Conservation (phyloP, 1,284 basidiomycete genomes). For the Cutaneotrichosporon dermatis region DNA sequence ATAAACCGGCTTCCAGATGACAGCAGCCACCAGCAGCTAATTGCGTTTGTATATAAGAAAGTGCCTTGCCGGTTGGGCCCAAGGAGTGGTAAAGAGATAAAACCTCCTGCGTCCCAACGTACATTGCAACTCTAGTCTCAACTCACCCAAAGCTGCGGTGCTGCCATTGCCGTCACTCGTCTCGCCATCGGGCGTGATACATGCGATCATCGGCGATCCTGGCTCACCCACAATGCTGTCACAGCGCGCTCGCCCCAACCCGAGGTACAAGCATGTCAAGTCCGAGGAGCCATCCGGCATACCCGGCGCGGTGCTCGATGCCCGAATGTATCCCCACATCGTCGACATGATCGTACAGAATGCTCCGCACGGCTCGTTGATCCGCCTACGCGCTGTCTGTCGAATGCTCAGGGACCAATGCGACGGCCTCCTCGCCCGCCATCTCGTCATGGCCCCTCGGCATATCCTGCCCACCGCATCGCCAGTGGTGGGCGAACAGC, state of each 20-base stretch:
- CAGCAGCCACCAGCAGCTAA: too few relatives aligned
- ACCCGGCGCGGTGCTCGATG: not conserved
- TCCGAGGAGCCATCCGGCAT: not conserved
- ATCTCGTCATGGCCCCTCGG: not conserved
- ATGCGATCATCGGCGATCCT: too few relatives aligned
- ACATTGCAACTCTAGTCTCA: too few relatives aligned
- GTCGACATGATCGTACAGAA: not conserved
- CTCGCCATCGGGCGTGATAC: not conserved
- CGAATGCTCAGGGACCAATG: not conserved
- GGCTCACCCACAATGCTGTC: too few relatives aligned
- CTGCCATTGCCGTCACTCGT: too few relatives aligned
- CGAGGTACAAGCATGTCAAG: not conserved
- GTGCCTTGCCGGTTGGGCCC: too few relatives aligned
- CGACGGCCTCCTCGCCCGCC: not conserved
- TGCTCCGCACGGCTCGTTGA: not conserved
- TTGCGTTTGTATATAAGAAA: too few relatives aligned
- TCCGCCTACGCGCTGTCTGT: not conserved
- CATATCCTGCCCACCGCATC: not conserved
- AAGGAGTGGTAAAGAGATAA: too few relatives aligned
- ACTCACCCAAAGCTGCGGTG: too few relatives aligned
- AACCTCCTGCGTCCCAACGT: too few relatives aligned
- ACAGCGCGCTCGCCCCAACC: too few relatives aligned
- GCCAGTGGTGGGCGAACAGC: not conserved
- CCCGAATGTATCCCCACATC: not conserved
- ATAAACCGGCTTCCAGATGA: too few relatives aligned